A percentile compares a stretch with the other conserved stretches of the same genome.
Evolutionary conservation across 2,329 filamentous ascomycete genomes (phyloP).

Genomic region (Pyrenophora seminiperda): DNA sequence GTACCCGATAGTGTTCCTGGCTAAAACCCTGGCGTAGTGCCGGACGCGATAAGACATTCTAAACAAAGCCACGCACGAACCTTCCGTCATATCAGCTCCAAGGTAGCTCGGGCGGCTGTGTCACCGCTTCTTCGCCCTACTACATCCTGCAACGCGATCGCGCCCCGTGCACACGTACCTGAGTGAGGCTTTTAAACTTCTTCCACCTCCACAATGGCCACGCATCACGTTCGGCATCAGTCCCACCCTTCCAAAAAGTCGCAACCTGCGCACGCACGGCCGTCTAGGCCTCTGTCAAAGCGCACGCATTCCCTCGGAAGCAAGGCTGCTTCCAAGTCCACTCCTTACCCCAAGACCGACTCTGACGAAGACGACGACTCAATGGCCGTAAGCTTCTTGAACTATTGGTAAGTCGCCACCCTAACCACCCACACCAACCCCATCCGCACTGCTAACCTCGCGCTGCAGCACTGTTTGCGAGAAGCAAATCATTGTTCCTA

Average conservation of each 20-base stretch:
- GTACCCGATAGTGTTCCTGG: conserved; percentile 36
- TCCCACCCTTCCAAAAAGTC: conserved; percentile 46
- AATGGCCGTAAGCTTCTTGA: conserved; percentile 59
- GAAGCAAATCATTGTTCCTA: conserved; percentile 67
- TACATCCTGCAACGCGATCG: conserved; percentile 35
- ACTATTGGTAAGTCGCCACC: conserved; percentile 55
- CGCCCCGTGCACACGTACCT: conserved; percentile 40
- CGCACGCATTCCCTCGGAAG: conserved; percentile 38
- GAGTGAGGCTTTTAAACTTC: conserved; percentile 44
- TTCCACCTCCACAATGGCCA: conserved; percentile 41
- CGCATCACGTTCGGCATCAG: conserved; percentile 43
- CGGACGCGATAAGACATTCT: conserved; percentile 40
- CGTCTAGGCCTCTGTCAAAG: conserved; percentile 43
- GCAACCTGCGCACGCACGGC: conserved; percentile 42
- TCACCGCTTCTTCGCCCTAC: conserved; percentile 44
- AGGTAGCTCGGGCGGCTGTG: conserved; percentile 37
- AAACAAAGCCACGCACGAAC: conserved; percentile 47
- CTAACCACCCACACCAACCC: neutral
- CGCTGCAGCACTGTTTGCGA: conserved; percentile 64
- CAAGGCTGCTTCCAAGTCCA: conserved; percentile 35
- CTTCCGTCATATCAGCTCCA: conserved; percentile 44
- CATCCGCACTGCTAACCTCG: conserved; percentile 13
- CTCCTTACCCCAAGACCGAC: conserved; percentile 33
- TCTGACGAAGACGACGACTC: conserved; percentile 53
- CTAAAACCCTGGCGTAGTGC: conserved; percentile 43